Evolutionary conservation across 2,329 filamentous ascomycete species (phyloP).

Genomic region (Chaetomiaceae sp.): DNA sequence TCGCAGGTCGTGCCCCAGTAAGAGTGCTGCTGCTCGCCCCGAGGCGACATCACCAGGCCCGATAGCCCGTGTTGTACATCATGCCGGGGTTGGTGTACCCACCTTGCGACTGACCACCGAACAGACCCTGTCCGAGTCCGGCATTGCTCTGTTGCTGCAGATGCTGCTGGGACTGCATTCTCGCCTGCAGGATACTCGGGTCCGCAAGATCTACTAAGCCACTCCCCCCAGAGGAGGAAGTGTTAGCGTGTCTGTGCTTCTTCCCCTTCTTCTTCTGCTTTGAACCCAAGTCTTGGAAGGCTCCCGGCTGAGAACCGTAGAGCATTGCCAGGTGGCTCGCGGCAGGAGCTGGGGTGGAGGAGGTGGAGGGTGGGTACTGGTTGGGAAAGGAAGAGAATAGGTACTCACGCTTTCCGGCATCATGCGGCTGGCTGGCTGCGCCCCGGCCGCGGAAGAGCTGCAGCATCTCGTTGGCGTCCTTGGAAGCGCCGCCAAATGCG

Average conservation of each 20-base stretch:
- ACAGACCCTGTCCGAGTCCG: slow-evolving; percentile 83
- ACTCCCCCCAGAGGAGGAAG: slow-evolving; percentile 99
- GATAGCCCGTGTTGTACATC: slow-evolving; percentile 73
- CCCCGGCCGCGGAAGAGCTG: slow-evolving; percentile 67
- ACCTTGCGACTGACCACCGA: slow-evolving; percentile 87
- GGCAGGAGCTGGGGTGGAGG: slow-evolving; percentile 81
- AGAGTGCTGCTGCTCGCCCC: neutral
- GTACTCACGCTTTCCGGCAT: slow-evolving; percentile 97
- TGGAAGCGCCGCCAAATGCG: slow-evolving; percentile 63
- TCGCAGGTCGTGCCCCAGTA: neutral
- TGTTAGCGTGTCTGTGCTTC: slow-evolving; percentile 99
- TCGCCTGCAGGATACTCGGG: slow-evolving; percentile 98
- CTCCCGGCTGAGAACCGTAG: slow-evolving; percentile 80
- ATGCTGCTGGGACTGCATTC: slow-evolving; percentile 61
- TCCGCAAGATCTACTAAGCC: slow-evolving; percentile 99
- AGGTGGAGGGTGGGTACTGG: slow-evolving; percentile 77
- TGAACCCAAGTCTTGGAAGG: slow-evolving; percentile 85
- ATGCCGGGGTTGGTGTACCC: slow-evolving; percentile 78
- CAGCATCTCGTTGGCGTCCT: slow-evolving; percentile 73
- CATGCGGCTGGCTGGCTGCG: slow-evolving; percentile 67
- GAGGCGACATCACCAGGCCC: slow-evolving; percentile 54
- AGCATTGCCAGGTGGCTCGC: slow-evolving; percentile 86
- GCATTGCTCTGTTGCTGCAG: slow-evolving; percentile 74
- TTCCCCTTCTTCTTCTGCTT: slow-evolving; percentile 99
- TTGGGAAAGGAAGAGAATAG: slow-evolving; percentile 89